phyloP scores from a whole-genome alignment of 768 basidiomycete genomes.

The Pluteus cervinus region DNA sequence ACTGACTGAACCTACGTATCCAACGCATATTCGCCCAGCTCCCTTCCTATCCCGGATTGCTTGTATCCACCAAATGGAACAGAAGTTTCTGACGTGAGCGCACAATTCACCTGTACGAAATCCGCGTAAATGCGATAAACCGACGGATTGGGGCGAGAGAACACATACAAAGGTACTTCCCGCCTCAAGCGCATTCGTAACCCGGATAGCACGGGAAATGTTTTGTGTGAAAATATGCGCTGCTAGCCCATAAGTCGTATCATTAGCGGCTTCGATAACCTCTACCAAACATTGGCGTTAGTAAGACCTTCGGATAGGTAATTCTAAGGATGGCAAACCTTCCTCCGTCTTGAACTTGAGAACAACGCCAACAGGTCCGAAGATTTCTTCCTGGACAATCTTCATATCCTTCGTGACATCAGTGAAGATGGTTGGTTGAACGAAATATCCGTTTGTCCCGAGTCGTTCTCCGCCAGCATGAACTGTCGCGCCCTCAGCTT shows the following conservation, averaged over 20 bases:
- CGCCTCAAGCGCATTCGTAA: conserved; percentile 56
- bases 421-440: conserved; percentile 66
- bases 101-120: conserved; percentile 15
- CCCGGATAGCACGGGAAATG: conserved; percentile 32
- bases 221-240: conserved; percentile 61
- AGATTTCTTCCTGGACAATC: conserved; percentile 67
- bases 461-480: conserved; percentile 53
- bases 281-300: conserved; percentile 23
- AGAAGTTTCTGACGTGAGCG: conserved; percentile 7
- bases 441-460: conserved; percentile 63
- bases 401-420: conserved; percentile 58
- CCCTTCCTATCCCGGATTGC: conserved; percentile 19
- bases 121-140: neutral
- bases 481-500: conserved; percentile 60
- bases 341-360: conserved; percentile 63
- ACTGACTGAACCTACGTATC: conserved; percentile 13
- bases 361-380: conserved; percentile 70
- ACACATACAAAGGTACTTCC: conserved; percentile 53
- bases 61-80: conserved; percentile 23
- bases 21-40: conserved; percentile 21
- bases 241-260: conserved; percentile 63
- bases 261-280: conserved; percentile 50
- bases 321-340: conserved; percentile 8
- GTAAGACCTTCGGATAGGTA: neutral
- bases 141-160: neutral